Conservation (phyloP, 495 filamentous ascomycete species). For the Neurospora sp. region DNA sequence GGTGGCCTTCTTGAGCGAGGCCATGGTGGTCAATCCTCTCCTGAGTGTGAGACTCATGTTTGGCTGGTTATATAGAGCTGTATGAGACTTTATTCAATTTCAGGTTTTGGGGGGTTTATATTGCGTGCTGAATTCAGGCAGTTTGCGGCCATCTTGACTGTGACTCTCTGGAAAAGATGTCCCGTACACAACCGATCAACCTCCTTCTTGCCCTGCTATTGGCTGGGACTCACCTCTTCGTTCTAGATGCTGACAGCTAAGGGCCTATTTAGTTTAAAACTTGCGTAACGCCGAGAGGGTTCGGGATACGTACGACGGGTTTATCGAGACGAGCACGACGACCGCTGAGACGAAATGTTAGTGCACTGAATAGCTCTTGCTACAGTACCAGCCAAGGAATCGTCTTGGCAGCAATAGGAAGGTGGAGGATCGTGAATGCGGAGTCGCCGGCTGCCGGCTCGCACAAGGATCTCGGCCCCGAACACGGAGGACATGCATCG, state of each 20-base stretch:
- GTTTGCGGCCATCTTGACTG: not conserved
- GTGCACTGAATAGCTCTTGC: not conserved
- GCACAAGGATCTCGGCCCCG: not conserved
- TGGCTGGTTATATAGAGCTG: not conserved
- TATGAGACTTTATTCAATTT: not conserved
- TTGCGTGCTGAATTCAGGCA: not conserved
- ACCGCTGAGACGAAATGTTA: not conserved
- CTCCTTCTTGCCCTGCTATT: not conserved
- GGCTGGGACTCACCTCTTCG: not conserved
- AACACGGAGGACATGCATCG: not conserved
- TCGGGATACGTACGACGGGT: not conserved
- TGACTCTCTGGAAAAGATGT: not conserved
- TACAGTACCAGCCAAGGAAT: not conserved
- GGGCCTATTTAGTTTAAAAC: not conserved
- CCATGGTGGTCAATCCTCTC: slow-evolving; percentile 42
- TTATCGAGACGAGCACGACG: not conserved
- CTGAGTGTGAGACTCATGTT: slow-evolving; percentile 18
- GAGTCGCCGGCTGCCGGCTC: not conserved
- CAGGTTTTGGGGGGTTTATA: not conserved
- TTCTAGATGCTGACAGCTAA: not conserved
- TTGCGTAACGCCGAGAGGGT: not conserved
- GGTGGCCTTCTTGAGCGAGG: slow-evolving; percentile 56
- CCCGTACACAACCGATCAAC: not conserved
- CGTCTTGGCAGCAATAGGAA: not conserved
- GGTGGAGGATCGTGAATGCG: not conserved